Conservation (phyloP, 176 grass and related monocot species). For the Aegilops bicornis region DNA sequence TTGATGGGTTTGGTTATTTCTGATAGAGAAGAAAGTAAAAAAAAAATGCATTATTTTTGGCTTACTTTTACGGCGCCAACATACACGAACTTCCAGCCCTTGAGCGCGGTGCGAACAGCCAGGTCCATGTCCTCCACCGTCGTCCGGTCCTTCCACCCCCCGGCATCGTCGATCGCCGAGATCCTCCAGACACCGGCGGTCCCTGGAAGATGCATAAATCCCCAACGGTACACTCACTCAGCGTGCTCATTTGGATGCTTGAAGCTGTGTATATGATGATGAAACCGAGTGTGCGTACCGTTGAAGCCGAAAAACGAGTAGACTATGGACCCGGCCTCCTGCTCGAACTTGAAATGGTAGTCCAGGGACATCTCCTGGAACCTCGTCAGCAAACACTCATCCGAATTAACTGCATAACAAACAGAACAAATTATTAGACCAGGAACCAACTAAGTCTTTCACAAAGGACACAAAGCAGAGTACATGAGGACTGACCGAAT, state of each 20-base stretch:
- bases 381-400: constrained; percentile 85
- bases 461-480: too few species aligned
- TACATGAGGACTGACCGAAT: constrained; percentile 48
- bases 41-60: not conserved
- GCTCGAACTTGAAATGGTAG: constrained; percentile 97
- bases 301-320: constrained; percentile 94
- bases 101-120: constrained; percentile 67
- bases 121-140: constrained; percentile 99
- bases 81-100: constrained; percentile 88
- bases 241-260: not conserved
- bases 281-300: constrained; percentile 24
- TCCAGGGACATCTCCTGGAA: constrained; percentile 96
- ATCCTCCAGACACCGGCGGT: constrained; percentile 97
- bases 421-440: not conserved
- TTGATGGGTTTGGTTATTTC: not conserved
- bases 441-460: too few species aligned
- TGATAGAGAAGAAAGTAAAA: too few species aligned
- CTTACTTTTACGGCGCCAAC: constrained; percentile 73
- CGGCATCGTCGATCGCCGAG: constrained; percentile 62
- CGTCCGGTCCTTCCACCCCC: constrained; percentile 95
- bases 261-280: not conserved
- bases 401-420: constrained; percentile 62
- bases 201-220: constrained; percentile 37
- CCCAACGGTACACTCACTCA: not conserved
- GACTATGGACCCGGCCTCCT: constrained; percentile 73